phyloP scores from a whole-genome alignment of 495 filamentous ascomycete genomes.

The Podospora tetraspora region DNA sequence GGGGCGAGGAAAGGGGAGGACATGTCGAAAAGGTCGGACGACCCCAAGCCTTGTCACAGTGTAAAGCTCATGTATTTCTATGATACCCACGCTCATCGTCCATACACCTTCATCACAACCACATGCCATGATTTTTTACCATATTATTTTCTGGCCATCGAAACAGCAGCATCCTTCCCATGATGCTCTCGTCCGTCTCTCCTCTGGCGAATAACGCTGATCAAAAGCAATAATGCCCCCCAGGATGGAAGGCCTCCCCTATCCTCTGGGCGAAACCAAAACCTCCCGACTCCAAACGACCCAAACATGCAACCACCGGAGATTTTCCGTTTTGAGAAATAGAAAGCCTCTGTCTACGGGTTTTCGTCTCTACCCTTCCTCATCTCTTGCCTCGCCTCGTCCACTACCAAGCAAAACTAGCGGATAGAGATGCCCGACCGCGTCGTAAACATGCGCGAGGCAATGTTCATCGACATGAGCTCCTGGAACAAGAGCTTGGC shows the following conservation, averaged over 20 bases:
- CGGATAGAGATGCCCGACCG: slow-evolving; percentile 67
- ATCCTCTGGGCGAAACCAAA: slow-evolving; percentile 3
- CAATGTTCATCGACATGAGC: slow-evolving; percentile 96
- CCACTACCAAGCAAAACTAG: slow-evolving; percentile 13
- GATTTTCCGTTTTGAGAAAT: slow-evolving; percentile 1
- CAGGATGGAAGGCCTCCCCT: background rate
- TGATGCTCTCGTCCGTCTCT: slow-evolving; percentile 1
- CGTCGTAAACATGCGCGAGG: slow-evolving; percentile 91
- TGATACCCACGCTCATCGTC: background rate
- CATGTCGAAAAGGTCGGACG: background rate
- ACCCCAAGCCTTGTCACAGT: background rate
- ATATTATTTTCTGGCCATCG: background rate
- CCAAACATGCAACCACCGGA: slow-evolving; percentile 22
- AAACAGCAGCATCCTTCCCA: background rate
- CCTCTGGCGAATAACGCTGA: background rate
- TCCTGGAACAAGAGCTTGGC: slow-evolving; percentile 99
- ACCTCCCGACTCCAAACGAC: slow-evolving; percentile 19
- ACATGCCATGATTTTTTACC: background rate
- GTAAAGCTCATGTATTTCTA: background rate
- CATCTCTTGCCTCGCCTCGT: background rate
- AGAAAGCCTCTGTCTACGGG: background rate
- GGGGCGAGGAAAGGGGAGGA: background rate
- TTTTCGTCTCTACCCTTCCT: background rate
- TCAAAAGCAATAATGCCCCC: slow-evolving; percentile 4
- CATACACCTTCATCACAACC: background rate